These are phyloP conservation scores for Neopestalotiopsis sp. DNA, from an alignment of 2,329 filamentous ascomycete genomes.

Conservation along the genomic window DNA sequence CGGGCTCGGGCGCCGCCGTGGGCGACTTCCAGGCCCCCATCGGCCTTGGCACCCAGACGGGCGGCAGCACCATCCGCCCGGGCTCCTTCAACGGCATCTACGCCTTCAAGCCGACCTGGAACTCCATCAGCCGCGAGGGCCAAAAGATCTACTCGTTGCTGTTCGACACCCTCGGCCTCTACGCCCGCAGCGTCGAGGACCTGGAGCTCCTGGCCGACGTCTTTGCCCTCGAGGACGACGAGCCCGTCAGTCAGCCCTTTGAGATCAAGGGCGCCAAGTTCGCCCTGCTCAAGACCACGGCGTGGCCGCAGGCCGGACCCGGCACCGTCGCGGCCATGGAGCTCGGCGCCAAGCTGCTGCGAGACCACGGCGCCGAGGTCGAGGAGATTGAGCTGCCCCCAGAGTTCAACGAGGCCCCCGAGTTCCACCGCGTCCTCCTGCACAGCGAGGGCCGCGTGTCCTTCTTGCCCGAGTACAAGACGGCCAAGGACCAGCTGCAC, in stretches of 20 bases:
- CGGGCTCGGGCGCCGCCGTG: constrained; percentile 70
- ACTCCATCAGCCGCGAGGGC: constrained; percentile 65
- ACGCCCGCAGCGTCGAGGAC: constrained; percentile 61
- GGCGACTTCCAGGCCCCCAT: constrained; percentile 67
- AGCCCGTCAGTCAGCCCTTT: constrained; percentile 31
- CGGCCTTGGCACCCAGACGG: constrained; percentile 68
- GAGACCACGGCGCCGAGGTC: constrained; percentile 55
- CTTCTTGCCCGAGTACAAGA: constrained; percentile 59
- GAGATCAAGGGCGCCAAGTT: constrained; percentile 55
- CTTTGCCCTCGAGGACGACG: constrained; percentile 60
- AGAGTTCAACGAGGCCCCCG: constrained; percentile 51
- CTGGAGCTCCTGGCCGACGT: constrained; percentile 59
- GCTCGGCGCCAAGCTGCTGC: constrained; percentile 44
- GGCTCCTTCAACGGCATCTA: constrained; percentile 70
- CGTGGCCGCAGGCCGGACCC: constrained; percentile 53
- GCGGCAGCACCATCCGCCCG: constrained; percentile 67
- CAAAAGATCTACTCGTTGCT: constrained; percentile 62
- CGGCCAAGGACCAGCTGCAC: constrained; percentile 52
- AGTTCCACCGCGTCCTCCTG: constrained; percentile 59
- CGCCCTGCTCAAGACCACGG: constrained; percentile 57
- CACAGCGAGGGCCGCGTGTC: constrained; percentile 55
- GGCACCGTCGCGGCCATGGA: constrained; percentile 49
- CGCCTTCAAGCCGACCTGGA: constrained; percentile 71
- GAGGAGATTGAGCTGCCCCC: constrained; percentile 59
- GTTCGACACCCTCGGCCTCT: constrained; percentile 68